Evolutionary conservation across 805 yeast species (phyloP), one percentile per base, ranked within the genome.

Genomic region (Myxozyma geophila): DNA sequence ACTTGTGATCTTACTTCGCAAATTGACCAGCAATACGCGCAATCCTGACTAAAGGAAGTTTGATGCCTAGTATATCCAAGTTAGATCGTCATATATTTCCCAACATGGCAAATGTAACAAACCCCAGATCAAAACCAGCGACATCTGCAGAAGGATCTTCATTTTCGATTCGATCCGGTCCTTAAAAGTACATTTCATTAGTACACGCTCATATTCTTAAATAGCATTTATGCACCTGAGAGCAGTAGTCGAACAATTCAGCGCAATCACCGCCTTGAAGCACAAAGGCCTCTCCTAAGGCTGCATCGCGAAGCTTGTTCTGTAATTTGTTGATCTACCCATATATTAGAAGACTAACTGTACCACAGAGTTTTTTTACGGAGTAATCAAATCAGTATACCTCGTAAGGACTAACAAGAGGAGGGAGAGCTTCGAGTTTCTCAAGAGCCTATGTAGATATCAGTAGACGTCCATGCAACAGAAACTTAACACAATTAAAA

Each of bases 221-320:
- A 39, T 10, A n/a, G n/a, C 43, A 15, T 21, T n/a, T 9, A 21
- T n/a, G 19, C 17, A 65, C 67, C 46, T 69, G 72, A 7, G 71
- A 54, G 71, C 81, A 78, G 68, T 79, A 79, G 64, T 78, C 81
- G 60, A 78, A 78, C 52, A 79, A 70, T 67, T 78, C 81, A 12
- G 81, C 81, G 57, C 81, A 78, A 68, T 78, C 81, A 6, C 81
- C 81, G 13, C 81, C 81, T 59, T 78, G 81, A 21, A 78, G 72
- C 39, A 78, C 75, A 59, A 78, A 78, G n/a, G 80, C 80, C 63
- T 76, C 75, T 15, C 81, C 81, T 4, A 75, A 73, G 2, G 81
- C 78, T 1, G 81, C 81, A 54, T 76, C 77, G 15, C 74, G 70
- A 12, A 78, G 75, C 66, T 74, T 74, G 9, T 60, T n/a, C 59